phyloP scores from a whole-genome alignment of 257 asterid genomes.

The Solanum piurae region DNA sequence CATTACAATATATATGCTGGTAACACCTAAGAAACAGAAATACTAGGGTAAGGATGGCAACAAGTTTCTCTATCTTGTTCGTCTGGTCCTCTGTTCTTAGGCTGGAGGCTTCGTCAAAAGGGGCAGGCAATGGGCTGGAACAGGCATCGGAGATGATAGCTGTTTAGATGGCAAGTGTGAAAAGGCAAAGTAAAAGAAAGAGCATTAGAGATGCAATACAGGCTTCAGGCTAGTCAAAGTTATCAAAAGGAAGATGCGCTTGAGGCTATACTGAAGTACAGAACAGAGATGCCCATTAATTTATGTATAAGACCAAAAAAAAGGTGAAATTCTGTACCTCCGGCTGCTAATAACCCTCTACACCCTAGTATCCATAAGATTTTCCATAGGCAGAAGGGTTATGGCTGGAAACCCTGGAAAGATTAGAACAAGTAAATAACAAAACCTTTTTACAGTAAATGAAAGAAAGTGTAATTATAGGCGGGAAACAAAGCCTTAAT shows the following conservation, averaged over 20 bases:
- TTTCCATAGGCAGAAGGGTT: conserved; percentile 17
- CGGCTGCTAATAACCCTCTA: neutral
- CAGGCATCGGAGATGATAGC: conserved; percentile 27
- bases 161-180: conserved; percentile 18
- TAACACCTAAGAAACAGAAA: conserved; percentile 7
- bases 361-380: conserved; percentile 23
- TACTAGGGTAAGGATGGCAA: conserved; percentile 6
- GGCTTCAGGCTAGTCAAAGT: conserved; percentile 5
- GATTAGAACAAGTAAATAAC: neutral
- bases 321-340: neutral
- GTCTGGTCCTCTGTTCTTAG: conserved; percentile 24
- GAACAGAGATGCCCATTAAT: neutral
- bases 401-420: conserved; percentile 23
- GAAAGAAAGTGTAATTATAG: neutral
- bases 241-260: neutral
- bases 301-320: neutral
- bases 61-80: conserved; percentile 18
- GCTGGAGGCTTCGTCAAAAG: conserved; percentile 25
- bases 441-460: neutral
- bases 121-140: conserved; percentile 17
- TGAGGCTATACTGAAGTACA: neutral
- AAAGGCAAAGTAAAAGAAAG: conserved; percentile 4
- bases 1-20: neutral
- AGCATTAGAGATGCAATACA: conserved; percentile 10
- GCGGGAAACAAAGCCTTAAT: neutral